These are phyloP conservation scores for Multifurca ochricompacta DNA, from an alignment of 768 basidiomycete genomes.

Conservation along the genomic window DNA sequence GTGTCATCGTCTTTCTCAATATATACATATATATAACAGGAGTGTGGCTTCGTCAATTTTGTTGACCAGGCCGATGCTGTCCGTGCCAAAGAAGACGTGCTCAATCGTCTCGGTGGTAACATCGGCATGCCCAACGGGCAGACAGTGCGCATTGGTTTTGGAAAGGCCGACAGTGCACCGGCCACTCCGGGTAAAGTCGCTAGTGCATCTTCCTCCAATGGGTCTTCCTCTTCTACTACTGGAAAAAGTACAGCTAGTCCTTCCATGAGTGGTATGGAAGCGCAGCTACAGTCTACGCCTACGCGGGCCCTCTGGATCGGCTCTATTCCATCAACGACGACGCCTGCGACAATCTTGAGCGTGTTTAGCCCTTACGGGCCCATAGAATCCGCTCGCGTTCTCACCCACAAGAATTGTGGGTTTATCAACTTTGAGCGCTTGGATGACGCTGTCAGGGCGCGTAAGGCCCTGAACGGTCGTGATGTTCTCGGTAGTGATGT, in stretches of 20 bases:
- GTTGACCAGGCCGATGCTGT: conserved; percentile 95
- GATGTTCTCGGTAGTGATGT: conserved; percentile 96
- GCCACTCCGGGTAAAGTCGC: conserved; percentile 79
- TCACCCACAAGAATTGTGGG: conserved; percentile 97
- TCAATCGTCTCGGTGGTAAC: conserved; percentile 90
- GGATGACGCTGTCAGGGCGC: conserved; percentile 92
- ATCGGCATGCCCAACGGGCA: conserved; percentile 94
- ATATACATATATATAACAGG: conserved; percentile 44
- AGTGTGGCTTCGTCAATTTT: conserved; percentile 99
- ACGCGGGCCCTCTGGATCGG: conserved; percentile 98
- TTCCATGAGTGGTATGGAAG: conserved; percentile 64
- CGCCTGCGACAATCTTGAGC: conserved; percentile 87
- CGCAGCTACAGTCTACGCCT: conserved; percentile 83
- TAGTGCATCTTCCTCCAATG: conserved; percentile 50
- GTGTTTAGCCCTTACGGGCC: conserved; percentile 97
- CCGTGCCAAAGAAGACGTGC: conserved; percentile 94
- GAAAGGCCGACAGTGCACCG: conserved; percentile 95
- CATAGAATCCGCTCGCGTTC: conserved; percentile 91
- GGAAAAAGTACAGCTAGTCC: conserved; percentile 43
- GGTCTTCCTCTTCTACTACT: conserved; percentile 51
- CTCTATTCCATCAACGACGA: conserved; percentile 91
- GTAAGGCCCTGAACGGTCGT: conserved; percentile 91
- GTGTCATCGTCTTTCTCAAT: not conserved
- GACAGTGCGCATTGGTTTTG: conserved; percentile 95
- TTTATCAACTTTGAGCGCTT: conserved; percentile 97